Percentiles rank a stretch among this genome's conserved stretches.
Evolutionary conservation across 1,284 basidiomycete species (phyloP).

Genomic region (Heterobasidion parviporum): DNA sequence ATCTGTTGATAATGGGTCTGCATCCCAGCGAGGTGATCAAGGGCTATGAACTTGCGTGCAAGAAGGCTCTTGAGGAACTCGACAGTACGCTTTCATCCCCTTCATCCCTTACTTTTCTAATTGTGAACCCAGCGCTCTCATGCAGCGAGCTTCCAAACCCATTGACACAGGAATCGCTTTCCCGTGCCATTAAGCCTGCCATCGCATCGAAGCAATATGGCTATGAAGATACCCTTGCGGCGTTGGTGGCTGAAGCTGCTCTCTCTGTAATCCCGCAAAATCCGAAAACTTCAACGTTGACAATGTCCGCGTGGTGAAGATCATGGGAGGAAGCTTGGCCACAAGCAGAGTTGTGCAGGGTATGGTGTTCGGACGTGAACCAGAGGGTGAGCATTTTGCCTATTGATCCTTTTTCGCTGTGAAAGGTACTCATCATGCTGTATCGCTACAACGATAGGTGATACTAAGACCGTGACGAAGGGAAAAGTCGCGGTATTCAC

Average conservation of each 20-base stretch:
- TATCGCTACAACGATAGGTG: slow-evolving; percentile 33
- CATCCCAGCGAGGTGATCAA: slow-evolving; percentile 93
- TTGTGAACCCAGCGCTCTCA: slow-evolving; percentile 44
- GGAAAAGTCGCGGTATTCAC: slow-evolving; percentile 95
- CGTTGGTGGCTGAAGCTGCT: slow-evolving; percentile 89
- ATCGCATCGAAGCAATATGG: slow-evolving; percentile 99
- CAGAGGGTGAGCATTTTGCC: slow-evolving; percentile 60
- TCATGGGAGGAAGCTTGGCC: slow-evolving; percentile 86
- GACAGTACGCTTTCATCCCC: slow-evolving; percentile 59
- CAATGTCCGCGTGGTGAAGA: slow-evolving; percentile 97
- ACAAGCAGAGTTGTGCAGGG: slow-evolving; percentile 88
- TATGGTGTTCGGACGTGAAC: slow-evolving; percentile 97
- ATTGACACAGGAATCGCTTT: slow-evolving; percentile 70
- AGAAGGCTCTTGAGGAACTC: slow-evolving; percentile 81
- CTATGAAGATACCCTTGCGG: slow-evolving; percentile 76
- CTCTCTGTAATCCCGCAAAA: slow-evolving; percentile 86
- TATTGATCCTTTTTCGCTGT: not conserved
- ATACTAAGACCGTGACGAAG: slow-evolving; percentile 73
- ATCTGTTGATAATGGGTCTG: slow-evolving; percentile 91
- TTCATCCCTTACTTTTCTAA: slow-evolving; percentile 1
- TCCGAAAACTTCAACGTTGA: slow-evolving; percentile 94
- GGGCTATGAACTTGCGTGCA: slow-evolving; percentile 92
- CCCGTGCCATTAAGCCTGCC: slow-evolving; percentile 79
- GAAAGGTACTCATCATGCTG: not conserved
- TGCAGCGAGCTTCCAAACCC: slow-evolving; percentile 67